A percentile compares a stretch with the other conserved stretches of the same genome.
Evolutionary conservation across 1,139 yeast species (phyloP).

Genomic region (Spathaspora sp.): DNA sequence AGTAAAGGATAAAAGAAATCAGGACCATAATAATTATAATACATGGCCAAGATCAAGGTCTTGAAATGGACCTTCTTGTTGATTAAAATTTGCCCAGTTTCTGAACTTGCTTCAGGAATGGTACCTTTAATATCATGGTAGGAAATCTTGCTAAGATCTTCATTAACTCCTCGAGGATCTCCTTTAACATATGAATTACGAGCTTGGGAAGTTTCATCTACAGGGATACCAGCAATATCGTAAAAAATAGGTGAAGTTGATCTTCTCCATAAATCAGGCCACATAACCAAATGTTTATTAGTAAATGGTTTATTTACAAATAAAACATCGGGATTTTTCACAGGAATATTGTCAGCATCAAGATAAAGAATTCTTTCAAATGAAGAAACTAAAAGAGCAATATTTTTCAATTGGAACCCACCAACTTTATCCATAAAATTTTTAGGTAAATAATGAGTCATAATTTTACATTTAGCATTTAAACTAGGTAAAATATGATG

Average conservation of each 20-base stretch:
- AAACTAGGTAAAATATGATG: constrained; percentile 26
- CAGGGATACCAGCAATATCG: constrained; percentile 27
- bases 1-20: constrained; percentile 51
- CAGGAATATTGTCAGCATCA: constrained; percentile 38
- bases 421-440: constrained; percentile 18
- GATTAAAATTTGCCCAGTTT: constrained; percentile 58
- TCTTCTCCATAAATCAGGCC: constrained; percentile 46
- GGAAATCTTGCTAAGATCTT: constrained; percentile 16
- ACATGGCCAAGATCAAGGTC: constrained; percentile 51
- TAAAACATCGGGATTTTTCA: constrained; percentile 32
- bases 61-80: constrained; percentile 50
- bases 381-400: constrained; percentile 34
- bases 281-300: constrained; percentile 27
- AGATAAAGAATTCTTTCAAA: constrained; percentile 33
- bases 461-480: constrained; percentile 32
- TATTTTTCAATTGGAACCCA: constrained; percentile 34
- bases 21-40: constrained; percentile 58
- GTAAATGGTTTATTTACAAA: constrained; percentile 33
- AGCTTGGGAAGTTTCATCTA: constrained; percentile 18
- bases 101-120: constrained; percentile 60
- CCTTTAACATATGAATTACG: constrained; percentile 28
- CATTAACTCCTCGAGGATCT: constrained; percentile 25
- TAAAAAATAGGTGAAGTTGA: constrained; percentile 37
- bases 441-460: constrained; percentile 32
- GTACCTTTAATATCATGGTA: constrained; percentile 56